These are phyloP conservation scores for Lithocarpus polystachyus DNA, from an alignment of 306 rosid species.

Conservation along the genomic window DNA sequence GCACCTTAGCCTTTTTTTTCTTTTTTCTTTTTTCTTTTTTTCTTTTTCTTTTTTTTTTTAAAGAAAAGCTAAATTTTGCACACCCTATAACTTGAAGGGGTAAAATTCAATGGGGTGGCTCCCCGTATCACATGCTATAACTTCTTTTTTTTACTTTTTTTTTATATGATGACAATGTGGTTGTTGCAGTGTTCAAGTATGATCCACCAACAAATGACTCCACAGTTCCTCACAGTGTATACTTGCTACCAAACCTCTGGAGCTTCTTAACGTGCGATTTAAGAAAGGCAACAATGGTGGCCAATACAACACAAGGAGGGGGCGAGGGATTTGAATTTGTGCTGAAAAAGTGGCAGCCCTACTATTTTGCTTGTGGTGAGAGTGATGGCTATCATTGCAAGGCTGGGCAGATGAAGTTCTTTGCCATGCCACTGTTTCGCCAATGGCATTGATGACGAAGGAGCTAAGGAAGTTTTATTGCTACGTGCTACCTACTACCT, in stretches of 20 bases:
- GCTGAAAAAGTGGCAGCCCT: conserved; percentile 49
- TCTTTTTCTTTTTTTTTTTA: no score
- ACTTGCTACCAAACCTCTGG: conserved; percentile 33
- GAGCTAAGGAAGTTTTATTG: neutral
- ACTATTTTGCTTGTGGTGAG: conserved; percentile 67
- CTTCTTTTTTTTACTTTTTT: no score
- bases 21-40: no score
- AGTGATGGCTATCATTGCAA: conserved; percentile 57
- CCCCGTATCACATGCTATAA: no score
- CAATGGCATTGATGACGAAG: conserved; percentile 29
- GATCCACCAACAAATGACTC: conserved; percentile 46
- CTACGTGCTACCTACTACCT: neutral
- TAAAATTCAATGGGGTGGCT: no score
- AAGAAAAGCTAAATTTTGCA: no score
- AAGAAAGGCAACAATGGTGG: conserved; percentile 37
- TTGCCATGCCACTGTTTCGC: conserved; percentile 41
- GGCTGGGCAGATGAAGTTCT: conserved; percentile 62
- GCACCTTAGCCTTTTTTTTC: no score
- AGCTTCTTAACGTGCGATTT: conserved; percentile 61
- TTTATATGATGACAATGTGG: neutral
- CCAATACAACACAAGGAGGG: conserved; percentile 41
- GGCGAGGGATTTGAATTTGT: conserved; percentile 56
- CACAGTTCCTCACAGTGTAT: conserved; percentile 58
- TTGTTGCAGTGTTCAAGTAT: conserved; percentile 64
- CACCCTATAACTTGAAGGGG: no score